Evolutionary conservation across 495 filamentous ascomycete species (phyloP).

Genomic region (Trichoderma gamsii): DNA sequence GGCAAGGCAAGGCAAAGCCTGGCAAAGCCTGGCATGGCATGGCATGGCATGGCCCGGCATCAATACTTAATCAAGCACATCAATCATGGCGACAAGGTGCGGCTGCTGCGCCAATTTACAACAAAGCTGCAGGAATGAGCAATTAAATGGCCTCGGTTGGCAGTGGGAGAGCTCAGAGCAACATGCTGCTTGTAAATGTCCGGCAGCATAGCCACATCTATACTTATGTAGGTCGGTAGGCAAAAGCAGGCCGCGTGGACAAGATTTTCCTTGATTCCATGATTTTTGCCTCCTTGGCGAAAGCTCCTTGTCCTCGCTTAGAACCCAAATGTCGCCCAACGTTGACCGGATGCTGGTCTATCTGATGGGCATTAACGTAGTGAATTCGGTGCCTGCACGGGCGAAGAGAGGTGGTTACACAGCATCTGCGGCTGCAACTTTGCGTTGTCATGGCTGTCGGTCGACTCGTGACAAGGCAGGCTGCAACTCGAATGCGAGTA

Average conservation of each 20-base stretch:
- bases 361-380: neutral
- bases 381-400: neutral
- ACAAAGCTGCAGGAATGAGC: constrained; percentile 6
- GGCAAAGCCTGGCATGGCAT: too few relatives aligned
- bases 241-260: neutral
- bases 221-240: too few relatives aligned
- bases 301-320: neutral
- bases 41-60: too few relatives aligned
- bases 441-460: neutral
- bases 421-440: neutral
- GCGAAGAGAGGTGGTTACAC: constrained; percentile 2
- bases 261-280: neutral
- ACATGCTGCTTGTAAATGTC: neutral
- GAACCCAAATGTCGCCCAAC: constrained; percentile 8
- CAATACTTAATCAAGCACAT: neutral
- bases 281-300: neutral
- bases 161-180: neutral
- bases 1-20: too few relatives aligned
- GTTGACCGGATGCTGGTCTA: neutral
- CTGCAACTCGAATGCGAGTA: neutral
- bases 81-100: neutral
- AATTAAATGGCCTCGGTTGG: constrained; percentile 1
- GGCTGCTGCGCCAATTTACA: neutral
- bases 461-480: neutral
- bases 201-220: neutral